A percentile compares a stretch with the other conserved stretches of the same genome.
Evolutionary conservation across 495 filamentous ascomycete genomes (phyloP).

Genomic region (Podospora comata): DNA sequence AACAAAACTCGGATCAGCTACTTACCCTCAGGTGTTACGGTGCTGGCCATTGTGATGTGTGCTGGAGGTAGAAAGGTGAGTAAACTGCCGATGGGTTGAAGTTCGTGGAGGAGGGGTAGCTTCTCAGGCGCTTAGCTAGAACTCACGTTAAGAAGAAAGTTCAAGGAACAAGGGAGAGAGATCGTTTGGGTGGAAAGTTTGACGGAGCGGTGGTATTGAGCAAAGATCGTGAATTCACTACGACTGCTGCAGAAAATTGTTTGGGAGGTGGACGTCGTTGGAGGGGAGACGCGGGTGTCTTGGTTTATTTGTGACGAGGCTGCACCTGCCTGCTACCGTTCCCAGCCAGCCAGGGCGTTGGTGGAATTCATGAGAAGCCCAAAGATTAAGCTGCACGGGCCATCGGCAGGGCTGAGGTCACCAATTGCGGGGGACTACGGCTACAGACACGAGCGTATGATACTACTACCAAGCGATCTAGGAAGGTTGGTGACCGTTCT

Average conservation of each 20-base stretch:
- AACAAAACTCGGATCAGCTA: background rate
- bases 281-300: constrained; percentile 7
- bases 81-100: constrained; percentile 6
- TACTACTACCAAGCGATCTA: background rate
- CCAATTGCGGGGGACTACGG: background rate
- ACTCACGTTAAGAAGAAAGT: background rate
- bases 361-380: constrained; percentile 39
- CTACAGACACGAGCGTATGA: background rate
- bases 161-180: background rate
- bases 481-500: constrained; percentile 20
- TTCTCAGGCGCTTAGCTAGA: constrained; percentile 14
- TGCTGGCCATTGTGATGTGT: constrained; percentile 27
- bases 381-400: constrained; percentile 36
- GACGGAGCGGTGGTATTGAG: background rate
- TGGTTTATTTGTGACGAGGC: constrained; percentile 25
- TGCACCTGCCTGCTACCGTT: constrained; percentile 24
- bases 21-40: constrained; percentile 36
- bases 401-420: constrained; percentile 25
- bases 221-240: background rate
- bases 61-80: constrained; percentile 10
- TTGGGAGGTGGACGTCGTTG: constrained; percentile 6
- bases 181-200: background rate
- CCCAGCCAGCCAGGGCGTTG: constrained; percentile 25
- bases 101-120: constrained; percentile 30
- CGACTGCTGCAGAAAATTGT: background rate